These are phyloP conservation scores for Exophiala calicioides DNA, from an alignment of 2,329 filamentous ascomycete species.

Conservation along the genomic window DNA sequence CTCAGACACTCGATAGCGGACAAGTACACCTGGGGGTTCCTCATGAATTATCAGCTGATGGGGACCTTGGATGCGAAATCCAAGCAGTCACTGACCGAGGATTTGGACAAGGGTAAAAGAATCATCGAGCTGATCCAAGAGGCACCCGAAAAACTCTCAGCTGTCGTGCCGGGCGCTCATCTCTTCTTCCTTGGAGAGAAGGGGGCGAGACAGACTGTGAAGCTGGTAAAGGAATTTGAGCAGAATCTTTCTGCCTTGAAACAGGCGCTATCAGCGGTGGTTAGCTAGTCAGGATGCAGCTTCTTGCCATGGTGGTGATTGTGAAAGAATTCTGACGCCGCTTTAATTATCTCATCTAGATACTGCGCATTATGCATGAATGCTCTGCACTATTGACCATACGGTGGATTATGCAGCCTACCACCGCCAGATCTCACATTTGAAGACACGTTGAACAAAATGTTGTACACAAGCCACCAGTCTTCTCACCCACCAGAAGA, in stretches of 20 bases:
- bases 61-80: not conserved
- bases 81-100: not conserved
- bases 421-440: too few species aligned
- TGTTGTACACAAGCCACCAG: too few species aligned
- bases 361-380: too few species aligned
- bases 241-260: not conserved
- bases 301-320: too few species aligned
- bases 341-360: too few species aligned
- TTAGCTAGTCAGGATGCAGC: too few species aligned
- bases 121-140: conserved; percentile 2
- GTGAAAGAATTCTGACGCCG: too few species aligned
- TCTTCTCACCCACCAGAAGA: too few species aligned
- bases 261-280: too few species aligned
- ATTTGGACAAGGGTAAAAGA: conserved; percentile 1
- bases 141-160: conserved; percentile 5
- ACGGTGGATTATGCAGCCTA: too few species aligned
- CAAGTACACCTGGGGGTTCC: conserved; percentile 7
- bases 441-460: too few species aligned
- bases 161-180: conserved; percentile 3
- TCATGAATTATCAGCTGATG: conserved; percentile 3
- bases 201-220: conserved; percentile 6
- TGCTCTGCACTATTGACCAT: too few species aligned
- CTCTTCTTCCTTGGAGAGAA: conserved; percentile 7
- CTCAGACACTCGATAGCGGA: conserved; percentile 6
- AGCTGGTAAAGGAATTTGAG: conserved; percentile 2